phyloP scores from a whole-genome alignment of 441 rosid species.

The Iberis amara region DNA sequence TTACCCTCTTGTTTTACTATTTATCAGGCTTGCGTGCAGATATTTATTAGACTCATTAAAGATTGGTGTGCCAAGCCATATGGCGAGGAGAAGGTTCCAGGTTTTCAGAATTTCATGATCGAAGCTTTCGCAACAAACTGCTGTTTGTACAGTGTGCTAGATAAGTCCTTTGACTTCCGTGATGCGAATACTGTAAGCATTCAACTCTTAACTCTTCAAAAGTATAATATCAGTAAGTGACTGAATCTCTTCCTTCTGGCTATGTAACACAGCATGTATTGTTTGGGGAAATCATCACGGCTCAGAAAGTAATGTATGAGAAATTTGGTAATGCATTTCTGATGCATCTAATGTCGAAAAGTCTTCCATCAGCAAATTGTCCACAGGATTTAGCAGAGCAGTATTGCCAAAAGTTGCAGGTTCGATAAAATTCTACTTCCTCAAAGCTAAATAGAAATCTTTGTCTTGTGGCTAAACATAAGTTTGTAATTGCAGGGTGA shows the following conservation, averaged over 20 bases:
- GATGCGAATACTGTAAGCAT: conserved; percentile 86
- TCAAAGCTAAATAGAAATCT: background rate
- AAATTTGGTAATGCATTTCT: conserved; percentile 78
- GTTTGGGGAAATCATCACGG: conserved; percentile 79
- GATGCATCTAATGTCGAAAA: conserved; percentile 49
- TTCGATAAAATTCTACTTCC: conserved; percentile 20
- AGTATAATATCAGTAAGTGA: background rate
- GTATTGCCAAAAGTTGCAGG: conserved; percentile 89
- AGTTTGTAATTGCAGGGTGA: conserved; percentile 43
- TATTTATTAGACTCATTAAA: conserved; percentile 74
- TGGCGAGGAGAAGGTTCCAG: conserved; percentile 78
- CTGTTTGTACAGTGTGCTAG: conserved; percentile 76
- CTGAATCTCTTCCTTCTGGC: conserved; percentile 11
- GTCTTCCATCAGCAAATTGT: conserved; percentile 47
- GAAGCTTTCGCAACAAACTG: conserved; percentile 70
- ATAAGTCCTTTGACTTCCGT: conserved; percentile 75
- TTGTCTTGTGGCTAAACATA: conserved; percentile 4
- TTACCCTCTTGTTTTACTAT: conserved; percentile 5
- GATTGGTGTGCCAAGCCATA: conserved; percentile 66
- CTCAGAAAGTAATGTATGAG: conserved; percentile 91
- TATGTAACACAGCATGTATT: conserved; percentile 55
- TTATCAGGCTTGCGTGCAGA: conserved; percentile 77
- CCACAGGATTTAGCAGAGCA: conserved; percentile 68
- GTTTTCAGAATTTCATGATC: conserved; percentile 66
- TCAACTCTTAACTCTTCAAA: background rate